Conservation (phyloP, 1,284 basidiomycete species). For the Ustilago crameri region DNA sequence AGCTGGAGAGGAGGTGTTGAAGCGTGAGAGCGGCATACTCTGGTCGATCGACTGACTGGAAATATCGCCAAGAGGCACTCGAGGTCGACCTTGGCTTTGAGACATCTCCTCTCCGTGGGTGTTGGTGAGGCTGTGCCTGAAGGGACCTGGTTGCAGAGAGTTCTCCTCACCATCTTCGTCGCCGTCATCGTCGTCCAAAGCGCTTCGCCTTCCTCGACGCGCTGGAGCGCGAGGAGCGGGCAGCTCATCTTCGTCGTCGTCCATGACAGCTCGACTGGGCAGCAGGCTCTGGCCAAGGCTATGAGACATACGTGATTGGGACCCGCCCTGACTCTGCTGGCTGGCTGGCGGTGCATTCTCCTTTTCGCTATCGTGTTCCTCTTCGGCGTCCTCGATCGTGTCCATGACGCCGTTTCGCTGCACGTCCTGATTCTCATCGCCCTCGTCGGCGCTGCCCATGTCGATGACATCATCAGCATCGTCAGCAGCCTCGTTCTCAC, state of each 20-base stretch:
- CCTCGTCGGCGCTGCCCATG: conserved; percentile 29
- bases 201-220: conserved; percentile 26
- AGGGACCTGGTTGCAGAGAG: conserved; percentile 35
- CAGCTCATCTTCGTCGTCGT: conserved; percentile 48
- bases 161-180: conserved; percentile 26
- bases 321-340: conserved; percentile 19
- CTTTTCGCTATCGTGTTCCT: conserved; percentile 55
- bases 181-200: conserved; percentile 42
- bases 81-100: conserved; percentile 15
- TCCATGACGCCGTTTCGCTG: conserved; percentile 12
- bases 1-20: conserved; percentile 33
- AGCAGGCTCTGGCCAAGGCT: conserved; percentile 13
- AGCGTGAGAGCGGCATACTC: conserved; percentile 30
- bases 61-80: conserved; percentile 40
- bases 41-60: conserved; percentile 43
- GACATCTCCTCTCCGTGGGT: conserved; percentile 1
- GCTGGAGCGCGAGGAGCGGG: conserved; percentile 23
- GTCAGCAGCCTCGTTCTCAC: conserved; percentile 33
- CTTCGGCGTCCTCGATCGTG: conserved; percentile 28
- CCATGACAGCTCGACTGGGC: conserved; percentile 40
- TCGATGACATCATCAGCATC: conserved; percentile 30
- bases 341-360: conserved; percentile 52
- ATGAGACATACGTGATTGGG: conserved; percentile 18
- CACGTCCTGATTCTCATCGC: conserved; percentile 12
- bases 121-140: conserved; percentile 17